Base-by-base conservation (phyloP, 148 eudicot genomes). In the Arbutus unedo region DNA sequence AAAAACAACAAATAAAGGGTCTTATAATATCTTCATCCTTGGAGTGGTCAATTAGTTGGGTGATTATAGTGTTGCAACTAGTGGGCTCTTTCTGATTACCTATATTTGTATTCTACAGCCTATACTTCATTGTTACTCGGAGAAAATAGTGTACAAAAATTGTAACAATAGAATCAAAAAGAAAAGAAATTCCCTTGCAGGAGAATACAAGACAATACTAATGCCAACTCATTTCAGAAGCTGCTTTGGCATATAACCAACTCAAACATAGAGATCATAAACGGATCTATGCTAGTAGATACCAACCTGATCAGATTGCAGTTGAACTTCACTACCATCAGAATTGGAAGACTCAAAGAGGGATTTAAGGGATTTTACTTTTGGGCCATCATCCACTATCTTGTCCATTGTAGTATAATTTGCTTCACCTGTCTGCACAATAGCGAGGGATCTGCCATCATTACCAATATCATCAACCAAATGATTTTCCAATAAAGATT, bases 221-320 rank as follows among this genome's bases (percentile, higher is more conserved):
- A 14, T 38, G 48, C 9, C 48, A 4, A 66, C 44, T 31, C 16
- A 66, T 66, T 64, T 25, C 44, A 66, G 11, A 72, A 72, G 23
- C 51, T 8, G 51, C 76, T 13, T 72, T 45, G n/a, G 51, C 21
- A 18, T 0, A 9, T 44, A 72, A 21, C 0, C 50, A 5, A 14
- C 38, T 60, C 38, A 25, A 6, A 50, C 4, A 80, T 19, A 16
- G 48, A 25, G 43, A 66, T 66, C 15, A 66, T 66, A 66, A 66
- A 25, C 16, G 2, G 18, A 11, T 31, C 11, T 66, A 16, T 25
- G 71, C 71, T 66, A 66, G 44, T 31, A 51, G 57, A 7, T 67
- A 84, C 47, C 71, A 76, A 92, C 95, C 95, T 92, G 83, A 71
- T 45, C 79, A 73, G 85, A 79, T 43, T 59, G 78, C 68, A 48